These are phyloP conservation scores for Colletotrichum nymphaeae DNA, from an alignment of 2,329 filamentous ascomycete genomes.

Conservation along the genomic window DNA sequence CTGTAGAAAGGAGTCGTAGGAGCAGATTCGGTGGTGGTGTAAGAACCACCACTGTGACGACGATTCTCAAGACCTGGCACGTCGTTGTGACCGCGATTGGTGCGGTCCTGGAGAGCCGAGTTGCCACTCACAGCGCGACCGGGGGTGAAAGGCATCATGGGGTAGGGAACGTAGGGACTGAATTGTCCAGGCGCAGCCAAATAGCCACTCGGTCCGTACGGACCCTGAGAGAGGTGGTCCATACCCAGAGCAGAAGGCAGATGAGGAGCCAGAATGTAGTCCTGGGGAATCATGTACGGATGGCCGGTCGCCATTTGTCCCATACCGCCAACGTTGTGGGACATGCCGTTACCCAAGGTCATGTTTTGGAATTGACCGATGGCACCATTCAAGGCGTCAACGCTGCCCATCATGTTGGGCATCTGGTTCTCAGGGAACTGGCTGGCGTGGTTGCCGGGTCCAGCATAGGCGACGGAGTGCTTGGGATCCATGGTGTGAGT, in stretches of 20 bases:
- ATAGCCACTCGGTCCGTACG: constrained; percentile 52
- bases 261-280: constrained; percentile 50
- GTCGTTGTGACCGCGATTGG: constrained; percentile 61
- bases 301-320: constrained; percentile 46
- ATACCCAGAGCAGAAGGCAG: constrained; percentile 48
- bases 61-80: constrained; percentile 74
- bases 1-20: constrained; percentile 75
- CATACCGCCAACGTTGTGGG: constrained; percentile 38
- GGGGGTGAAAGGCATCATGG: constrained; percentile 63
- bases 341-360: constrained; percentile 49
- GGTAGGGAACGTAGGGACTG: constrained; percentile 47
- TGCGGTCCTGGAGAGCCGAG: constrained; percentile 55
- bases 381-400: constrained; percentile 24
- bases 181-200: constrained; percentile 47
- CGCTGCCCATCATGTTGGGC: constrained; percentile 26
- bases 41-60: constrained; percentile 63
- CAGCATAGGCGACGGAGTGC: constrained; percentile 41
- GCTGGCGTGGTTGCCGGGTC: constrained; percentile 7
- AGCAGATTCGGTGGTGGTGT: constrained; percentile 75
- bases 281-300: constrained; percentile 50
- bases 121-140: constrained; percentile 50
- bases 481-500: constrained; percentile 51
- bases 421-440: constrained; percentile 36
- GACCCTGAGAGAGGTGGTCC: constrained; percentile 41
- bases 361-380: constrained; percentile 41